Evolutionary conservation across 768 basidiomycete species (phyloP).

Genomic region (Lactarius vividus): DNA sequence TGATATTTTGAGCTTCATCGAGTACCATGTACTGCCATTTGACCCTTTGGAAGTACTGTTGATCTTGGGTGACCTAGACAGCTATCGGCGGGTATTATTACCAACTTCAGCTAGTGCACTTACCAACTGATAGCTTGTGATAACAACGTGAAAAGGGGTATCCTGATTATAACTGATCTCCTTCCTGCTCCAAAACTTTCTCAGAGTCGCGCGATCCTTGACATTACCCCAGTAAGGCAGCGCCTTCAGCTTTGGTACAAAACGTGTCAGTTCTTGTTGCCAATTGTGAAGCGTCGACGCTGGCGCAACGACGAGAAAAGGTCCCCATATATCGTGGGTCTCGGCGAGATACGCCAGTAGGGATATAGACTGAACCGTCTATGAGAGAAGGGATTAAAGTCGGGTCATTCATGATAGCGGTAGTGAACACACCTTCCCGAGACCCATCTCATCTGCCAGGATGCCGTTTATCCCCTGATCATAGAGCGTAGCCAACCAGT

Average conservation of each 20-base stretch:
- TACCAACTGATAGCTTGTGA: constrained; percentile 95
- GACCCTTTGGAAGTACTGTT: constrained; percentile 95
- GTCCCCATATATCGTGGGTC: constrained; percentile 98
- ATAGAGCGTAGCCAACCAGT: constrained; percentile 96
- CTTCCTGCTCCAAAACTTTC: constrained; percentile 98
- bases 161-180: constrained; percentile 93
- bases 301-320: constrained; percentile 96
- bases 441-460: constrained; percentile 98
- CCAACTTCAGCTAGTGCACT: constrained; percentile 30
- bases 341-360: constrained; percentile 94
- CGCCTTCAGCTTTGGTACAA: constrained; percentile 90
- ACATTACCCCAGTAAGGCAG: constrained; percentile 98
- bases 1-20: constrained; percentile 99
- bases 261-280: constrained; percentile 97
- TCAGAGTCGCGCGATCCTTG: constrained; percentile 89
- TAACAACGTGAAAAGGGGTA: constrained; percentile 93
- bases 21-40: constrained; percentile 99
- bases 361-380: constrained; percentile 98
- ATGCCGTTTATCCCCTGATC: constrained; percentile 99
- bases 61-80: constrained; percentile 84
- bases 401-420: constrained; percentile 28
- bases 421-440: constrained; percentile 63
- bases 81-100: constrained; percentile 1
- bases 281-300: constrained; percentile 98
- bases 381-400: constrained; percentile 1